Percentiles rank a stretch among this genome's conserved stretches.
phyloP scores from a whole-genome alignment of 2,329 filamentous ascomycete genomes.

The Monosporascus sp. region DNA sequence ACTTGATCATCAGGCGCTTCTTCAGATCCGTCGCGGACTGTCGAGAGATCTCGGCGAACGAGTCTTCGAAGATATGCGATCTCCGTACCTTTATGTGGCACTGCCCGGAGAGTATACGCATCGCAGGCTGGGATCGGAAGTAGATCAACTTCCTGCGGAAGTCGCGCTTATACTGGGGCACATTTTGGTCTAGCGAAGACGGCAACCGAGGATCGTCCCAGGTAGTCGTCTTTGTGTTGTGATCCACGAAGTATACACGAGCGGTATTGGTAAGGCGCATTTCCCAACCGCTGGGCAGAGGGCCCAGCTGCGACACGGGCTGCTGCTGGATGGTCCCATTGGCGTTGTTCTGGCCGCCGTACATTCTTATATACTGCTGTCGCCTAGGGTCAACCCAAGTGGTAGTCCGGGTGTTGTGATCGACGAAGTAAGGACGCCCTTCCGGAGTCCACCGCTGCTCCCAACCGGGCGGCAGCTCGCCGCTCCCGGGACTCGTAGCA shows the following conservation, averaged over 20 bases:
- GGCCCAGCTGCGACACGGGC: constrained; percentile 92
- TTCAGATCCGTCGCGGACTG: constrained; percentile 94
- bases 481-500: constrained; percentile 87
- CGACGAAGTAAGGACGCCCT: constrained; percentile 92
- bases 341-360: constrained; percentile 77
- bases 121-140: constrained; percentile 94
- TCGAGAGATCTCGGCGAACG: constrained; percentile 95
- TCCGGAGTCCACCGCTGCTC: constrained; percentile 95
- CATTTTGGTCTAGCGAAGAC: constrained; percentile 94
- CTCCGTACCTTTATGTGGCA: constrained; percentile 97
- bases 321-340: constrained; percentile 92
- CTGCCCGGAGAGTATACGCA: constrained; percentile 91
- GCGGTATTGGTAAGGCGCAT: constrained; percentile 99
- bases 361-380: constrained; percentile 98
- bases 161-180: constrained; percentile 98
- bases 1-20: constrained; percentile 99
- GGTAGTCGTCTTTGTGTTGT: constrained; percentile 99
- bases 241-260: constrained; percentile 96
- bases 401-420: constrained; percentile 96
- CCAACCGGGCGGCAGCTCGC: constrained; percentile 93
- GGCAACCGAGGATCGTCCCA: constrained; percentile 97
- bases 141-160: constrained; percentile 98
- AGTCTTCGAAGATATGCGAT: constrained; percentile 97
- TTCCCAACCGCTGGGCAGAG: constrained; percentile 95
- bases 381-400: constrained; percentile 97